Evolutionary conservation across 2,329 filamentous ascomycete genomes (phyloP).

Genomic region (Botrytis porri): DNA sequence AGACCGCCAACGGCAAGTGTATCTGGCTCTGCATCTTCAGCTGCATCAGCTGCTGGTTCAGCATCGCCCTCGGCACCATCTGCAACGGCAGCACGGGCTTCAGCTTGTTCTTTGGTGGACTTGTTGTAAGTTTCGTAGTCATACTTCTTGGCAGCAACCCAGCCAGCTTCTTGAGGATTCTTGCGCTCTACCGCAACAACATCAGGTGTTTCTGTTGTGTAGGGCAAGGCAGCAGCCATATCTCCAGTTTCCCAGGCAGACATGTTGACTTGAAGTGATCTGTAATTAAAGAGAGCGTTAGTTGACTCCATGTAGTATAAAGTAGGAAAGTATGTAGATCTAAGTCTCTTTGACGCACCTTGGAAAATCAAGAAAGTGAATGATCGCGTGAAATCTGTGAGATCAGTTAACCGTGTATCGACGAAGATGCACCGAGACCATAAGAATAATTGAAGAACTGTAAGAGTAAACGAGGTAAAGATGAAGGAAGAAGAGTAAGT

Average conservation of each 20-base stretch:
- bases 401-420: background rate
- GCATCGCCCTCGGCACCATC: constrained; percentile 11
- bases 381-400: background rate
- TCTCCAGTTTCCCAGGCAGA: constrained; percentile 31
- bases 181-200: constrained; percentile 15
- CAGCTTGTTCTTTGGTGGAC: constrained; percentile 32
- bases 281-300: background rate
- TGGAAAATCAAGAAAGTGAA: background rate
- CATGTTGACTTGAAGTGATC: constrained; percentile 23
- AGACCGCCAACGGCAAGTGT: constrained; percentile 29
- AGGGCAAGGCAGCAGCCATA: constrained; percentile 39
- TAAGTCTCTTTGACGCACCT: background rate
- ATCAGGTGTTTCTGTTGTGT: constrained; percentile 11
- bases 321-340: background rate
- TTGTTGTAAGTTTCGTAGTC: constrained; percentile 37
- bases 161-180: constrained; percentile 37
- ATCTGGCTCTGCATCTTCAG: constrained; percentile 10
- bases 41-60: background rate
- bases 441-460: background rate
- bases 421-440: background rate
- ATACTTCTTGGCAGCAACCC: constrained; percentile 34
- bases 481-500: background rate
- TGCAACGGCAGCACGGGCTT: constrained; percentile 21
- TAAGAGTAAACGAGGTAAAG: background rate
- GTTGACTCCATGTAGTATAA: background rate